Percentiles rank a stretch among this genome's conserved stretches.
These are phyloP conservation scores for Schrenkiella parvula DNA, from an alignment of 345 rosid genomes.

Conservation along the genomic window DNA sequence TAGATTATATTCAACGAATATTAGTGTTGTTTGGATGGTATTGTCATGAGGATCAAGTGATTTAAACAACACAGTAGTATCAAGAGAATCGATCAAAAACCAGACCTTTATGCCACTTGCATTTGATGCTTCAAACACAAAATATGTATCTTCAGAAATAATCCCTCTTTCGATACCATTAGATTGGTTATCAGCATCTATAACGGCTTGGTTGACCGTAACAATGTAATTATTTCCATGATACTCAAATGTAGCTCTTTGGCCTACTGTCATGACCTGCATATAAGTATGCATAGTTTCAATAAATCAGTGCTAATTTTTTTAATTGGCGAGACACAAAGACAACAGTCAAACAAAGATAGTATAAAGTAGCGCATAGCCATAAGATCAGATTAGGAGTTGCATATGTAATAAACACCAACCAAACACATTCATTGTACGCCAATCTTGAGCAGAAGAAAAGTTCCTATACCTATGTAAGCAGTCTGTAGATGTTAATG, in stretches of 20 bases:
- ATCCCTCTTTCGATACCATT: slow-evolving; percentile 73
- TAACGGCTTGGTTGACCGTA: slow-evolving; percentile 68
- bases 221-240: slow-evolving; percentile 82
- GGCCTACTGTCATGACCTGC: slow-evolving; percentile 92
- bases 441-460: too few species aligned
- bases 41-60: too few species aligned
- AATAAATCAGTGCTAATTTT: neutral
- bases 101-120: slow-evolving; percentile 92
- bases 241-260: slow-evolving; percentile 75
- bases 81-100: neutral
- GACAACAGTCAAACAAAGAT: too few species aligned
- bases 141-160: slow-evolving; percentile 61
- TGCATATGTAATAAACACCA: too few species aligned
- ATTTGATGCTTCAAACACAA: slow-evolving; percentile 81
- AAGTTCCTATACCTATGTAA: too few species aligned
- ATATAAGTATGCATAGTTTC: slow-evolving; percentile 11
- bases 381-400: too few species aligned
- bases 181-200: slow-evolving; percentile 62
- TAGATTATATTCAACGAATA: too few species aligned
- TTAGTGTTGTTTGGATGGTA: too few species aligned
- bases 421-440: too few species aligned
- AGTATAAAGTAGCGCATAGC: too few species aligned
- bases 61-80: too few species aligned
- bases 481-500: too few species aligned
- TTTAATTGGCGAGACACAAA: neutral